Conservation (phyloP, 2,329 filamentous ascomycete species). For the Diaporthe caulivora region DNA sequence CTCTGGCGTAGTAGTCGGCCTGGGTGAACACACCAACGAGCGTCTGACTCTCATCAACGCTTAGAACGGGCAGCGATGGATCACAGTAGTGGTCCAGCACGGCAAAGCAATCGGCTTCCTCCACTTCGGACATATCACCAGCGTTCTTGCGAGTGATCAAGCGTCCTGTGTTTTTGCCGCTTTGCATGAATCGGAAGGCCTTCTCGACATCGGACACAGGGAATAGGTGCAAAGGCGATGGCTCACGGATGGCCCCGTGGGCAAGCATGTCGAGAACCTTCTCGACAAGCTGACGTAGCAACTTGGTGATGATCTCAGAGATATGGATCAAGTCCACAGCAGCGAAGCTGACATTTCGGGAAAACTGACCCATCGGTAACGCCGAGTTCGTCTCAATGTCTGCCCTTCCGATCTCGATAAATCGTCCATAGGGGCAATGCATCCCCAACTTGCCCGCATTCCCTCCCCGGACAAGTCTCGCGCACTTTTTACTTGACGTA, state of each 20-base stretch:
- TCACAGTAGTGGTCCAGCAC: too few relatives aligned
- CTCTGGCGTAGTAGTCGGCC: too few relatives aligned
- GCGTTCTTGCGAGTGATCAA: too few relatives aligned
- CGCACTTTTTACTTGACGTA: too few relatives aligned
- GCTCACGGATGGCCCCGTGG: background rate
- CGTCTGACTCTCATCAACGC: too few relatives aligned
- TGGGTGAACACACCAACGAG: too few relatives aligned
- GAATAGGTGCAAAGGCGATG: background rate
- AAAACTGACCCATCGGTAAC: background rate
- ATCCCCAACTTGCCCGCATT: background rate
- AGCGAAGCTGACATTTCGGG: background rate
- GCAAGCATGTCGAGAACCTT: background rate
- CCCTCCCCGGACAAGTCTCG: background rate
- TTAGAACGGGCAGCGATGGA: too few relatives aligned
- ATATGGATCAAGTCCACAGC: background rate
- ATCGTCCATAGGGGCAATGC: background rate
- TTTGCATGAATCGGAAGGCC: background rate
- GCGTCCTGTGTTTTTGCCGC: background rate
- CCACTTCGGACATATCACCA: too few relatives aligned
- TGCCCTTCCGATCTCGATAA: background rate
- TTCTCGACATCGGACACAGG: background rate
- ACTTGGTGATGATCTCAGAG: background rate
- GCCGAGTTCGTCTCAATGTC: background rate
- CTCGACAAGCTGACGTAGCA: background rate
- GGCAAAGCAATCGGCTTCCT: too few relatives aligned